Evolutionary conservation across 148 eudicot genomes (phyloP).

Genomic region (Diospyros kaki): DNA sequence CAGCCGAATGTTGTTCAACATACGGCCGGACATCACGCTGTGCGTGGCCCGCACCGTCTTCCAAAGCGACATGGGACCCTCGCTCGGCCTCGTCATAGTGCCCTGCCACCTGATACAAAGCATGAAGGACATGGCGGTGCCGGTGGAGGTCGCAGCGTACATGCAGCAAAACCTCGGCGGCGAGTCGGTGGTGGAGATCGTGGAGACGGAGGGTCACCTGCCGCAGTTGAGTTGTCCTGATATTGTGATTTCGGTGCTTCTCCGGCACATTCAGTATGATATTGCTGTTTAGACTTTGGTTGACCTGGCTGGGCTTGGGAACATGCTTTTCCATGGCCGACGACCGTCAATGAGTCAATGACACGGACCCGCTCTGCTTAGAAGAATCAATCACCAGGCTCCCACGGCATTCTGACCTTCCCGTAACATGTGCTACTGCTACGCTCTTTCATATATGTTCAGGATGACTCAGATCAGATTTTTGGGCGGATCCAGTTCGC

Average conservation of each 20-base stretch:
- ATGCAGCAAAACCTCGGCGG: conserved; percentile 82
- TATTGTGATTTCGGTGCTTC: conserved; percentile 62
- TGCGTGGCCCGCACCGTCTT: conserved; percentile 66
- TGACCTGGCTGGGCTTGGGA: too few relatives aligned
- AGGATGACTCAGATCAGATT: too few relatives aligned
- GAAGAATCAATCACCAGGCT: too few relatives aligned
- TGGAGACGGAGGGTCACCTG: conserved; percentile 84
- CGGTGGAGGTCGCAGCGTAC: conserved; percentile 83
- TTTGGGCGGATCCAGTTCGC: too few relatives aligned
- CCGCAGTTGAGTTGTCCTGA: conserved; percentile 94
- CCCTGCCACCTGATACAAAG: conserved; percentile 91
- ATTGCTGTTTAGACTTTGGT: conserved; percentile 26
- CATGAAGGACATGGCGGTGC: conserved; percentile 86
- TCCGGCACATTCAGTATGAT: conserved; percentile 66
- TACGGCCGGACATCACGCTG: conserved; percentile 88
- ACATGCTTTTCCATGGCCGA: too few relatives aligned
- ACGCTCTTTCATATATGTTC: too few relatives aligned
- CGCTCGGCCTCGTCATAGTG: conserved; percentile 50
- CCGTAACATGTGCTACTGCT: too few relatives aligned
- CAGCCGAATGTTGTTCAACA: conserved; percentile 83
- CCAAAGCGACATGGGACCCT: conserved; percentile 57
- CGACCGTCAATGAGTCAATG: too few relatives aligned
- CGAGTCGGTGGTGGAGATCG: conserved; percentile 78
- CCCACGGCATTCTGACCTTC: too few relatives aligned
- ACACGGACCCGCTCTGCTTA: too few relatives aligned